Evolutionary conservation across 148 eudicot species (phyloP).

Genomic region (Vaccinium corymbosum): DNA sequence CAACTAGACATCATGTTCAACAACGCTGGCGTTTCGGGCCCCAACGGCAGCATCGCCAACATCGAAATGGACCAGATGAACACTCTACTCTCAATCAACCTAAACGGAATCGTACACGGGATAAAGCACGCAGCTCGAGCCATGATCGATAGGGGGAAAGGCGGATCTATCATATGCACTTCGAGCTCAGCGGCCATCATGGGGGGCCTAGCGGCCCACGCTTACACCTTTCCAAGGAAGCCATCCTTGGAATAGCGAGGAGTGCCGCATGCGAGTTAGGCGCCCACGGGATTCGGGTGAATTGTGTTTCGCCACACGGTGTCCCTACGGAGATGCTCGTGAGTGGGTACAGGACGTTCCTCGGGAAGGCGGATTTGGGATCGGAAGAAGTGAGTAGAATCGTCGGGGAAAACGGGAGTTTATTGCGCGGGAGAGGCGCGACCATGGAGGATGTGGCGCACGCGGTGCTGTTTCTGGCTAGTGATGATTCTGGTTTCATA

Average conservation of each 20-base stretch:
- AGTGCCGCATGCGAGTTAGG: slow-evolving; percentile 75
- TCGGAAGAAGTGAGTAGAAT: slow-evolving; percentile 43
- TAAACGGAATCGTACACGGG: slow-evolving; percentile 58
- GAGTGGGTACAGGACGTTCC: slow-evolving; percentile 31
- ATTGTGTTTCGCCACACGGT: slow-evolving; percentile 78
- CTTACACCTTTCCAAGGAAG: slow-evolving; percentile 83
- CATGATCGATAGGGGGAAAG: slow-evolving; percentile 43
- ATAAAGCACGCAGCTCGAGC: slow-evolving; percentile 74
- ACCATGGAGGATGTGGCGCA: slow-evolving; percentile 49
- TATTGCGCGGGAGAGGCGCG: slow-evolving; percentile 40
- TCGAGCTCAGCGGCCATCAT: slow-evolving; percentile 71
- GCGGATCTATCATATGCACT: slow-evolving; percentile 70
- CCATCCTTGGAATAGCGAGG: slow-evolving; percentile 54
- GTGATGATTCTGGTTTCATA: slow-evolving; percentile 57
- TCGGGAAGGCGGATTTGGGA: slow-evolving; percentile 24
- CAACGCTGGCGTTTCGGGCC: slow-evolving; percentile 75
- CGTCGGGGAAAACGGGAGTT: slow-evolving; percentile 49
- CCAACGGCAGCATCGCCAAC: slow-evolving; percentile 55
- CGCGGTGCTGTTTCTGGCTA: slow-evolving; percentile 55
- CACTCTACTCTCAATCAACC: slow-evolving; percentile 40
- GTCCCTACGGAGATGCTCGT: slow-evolving; percentile 79
- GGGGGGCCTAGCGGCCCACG: slow-evolving; percentile 70
- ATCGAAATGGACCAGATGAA: slow-evolving; percentile 48
- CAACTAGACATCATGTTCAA: slow-evolving; percentile 70
- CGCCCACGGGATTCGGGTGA: slow-evolving; percentile 67